Base-by-base conservation (phyloP, 2,329 filamentous ascomycete genomes). In the Fusarium kyushuense region DNA sequence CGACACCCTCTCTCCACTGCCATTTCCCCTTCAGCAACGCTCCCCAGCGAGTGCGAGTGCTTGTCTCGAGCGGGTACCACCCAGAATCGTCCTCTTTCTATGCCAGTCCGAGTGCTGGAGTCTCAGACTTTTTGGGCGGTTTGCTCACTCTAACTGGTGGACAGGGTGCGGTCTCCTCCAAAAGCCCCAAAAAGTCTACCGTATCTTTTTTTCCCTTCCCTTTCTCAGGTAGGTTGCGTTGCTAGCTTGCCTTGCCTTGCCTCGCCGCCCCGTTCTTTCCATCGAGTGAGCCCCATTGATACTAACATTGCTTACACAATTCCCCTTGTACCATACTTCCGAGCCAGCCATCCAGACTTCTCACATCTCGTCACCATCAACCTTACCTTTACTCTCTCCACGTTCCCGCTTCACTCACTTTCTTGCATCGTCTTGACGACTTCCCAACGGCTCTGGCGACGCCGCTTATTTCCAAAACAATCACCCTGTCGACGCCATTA, bases 231-330 rank as follows among this genome's bases (percentile, higher is more conserved):
- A 36, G 35, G 35, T 36, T 36, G 35, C 35, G 11, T 36, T 36
- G 35, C 35, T 36, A 36, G n/a, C 35, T 38, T 49, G 46, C 46
- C 32, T 49, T 49, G 46, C 32, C 46, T 49, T 49, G 32, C 63
- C 64, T 63, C 67, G 65, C 63, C 65, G 72, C 67, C 69, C 72
- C 57, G 57, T 65, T 74, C 66, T 68, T 63, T 47, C 57, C 47
- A 55, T 47, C 25, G 42, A 23, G 23, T 27, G 40, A 42, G 40
- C 40, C 40, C 40, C 40, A 47, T 32, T 48, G 32, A 49, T 25
- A 32, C 32, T 36, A 27, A 35, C 58, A 61, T 61, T 74, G 72
- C 72, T 74, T 74, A 74, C 72, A 74, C 72, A 74, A 74, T 57
- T 71, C 67, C 67, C 65, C 64, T 67, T 53, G 61, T 63, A 54